Percentiles rank a stretch among this genome's conserved stretches.
Evolutionary conservation across 805 yeast genomes (phyloP).

Genomic region (Lipomyces japonicus): DNA sequence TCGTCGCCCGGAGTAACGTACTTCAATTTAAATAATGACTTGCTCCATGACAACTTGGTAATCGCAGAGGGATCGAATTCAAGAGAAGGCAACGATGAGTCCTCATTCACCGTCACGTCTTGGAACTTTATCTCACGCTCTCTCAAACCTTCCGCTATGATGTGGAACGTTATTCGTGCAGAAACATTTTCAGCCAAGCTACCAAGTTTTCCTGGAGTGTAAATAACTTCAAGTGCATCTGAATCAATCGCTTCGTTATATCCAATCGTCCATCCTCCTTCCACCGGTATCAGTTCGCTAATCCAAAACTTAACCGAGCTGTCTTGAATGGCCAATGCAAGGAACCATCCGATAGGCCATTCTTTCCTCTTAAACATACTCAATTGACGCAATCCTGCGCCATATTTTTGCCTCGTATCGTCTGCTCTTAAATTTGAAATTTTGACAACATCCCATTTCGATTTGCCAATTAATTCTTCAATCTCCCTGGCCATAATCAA

Average conservation of each 20-base stretch:
- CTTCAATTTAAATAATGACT: conserved; percentile 20
- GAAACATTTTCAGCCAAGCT: conserved; percentile 16
- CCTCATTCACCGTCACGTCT: neutral
- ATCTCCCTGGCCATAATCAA: conserved; percentile 24
- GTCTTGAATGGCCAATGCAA: conserved; percentile 20
- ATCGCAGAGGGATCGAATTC: conserved; percentile 17
- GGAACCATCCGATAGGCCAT: conserved; percentile 29
- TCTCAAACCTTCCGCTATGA: conserved; percentile 15
- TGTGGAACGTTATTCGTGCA: conserved; percentile 18
- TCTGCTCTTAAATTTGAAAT: conserved; percentile 23
- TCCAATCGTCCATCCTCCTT: conserved; percentile 26
- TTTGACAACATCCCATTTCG: conserved; percentile 27
- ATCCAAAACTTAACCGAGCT: conserved; percentile 15
- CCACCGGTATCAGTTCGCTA: conserved; percentile 20
- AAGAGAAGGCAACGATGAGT: conserved; percentile 7
- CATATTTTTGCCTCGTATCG: conserved; percentile 24
- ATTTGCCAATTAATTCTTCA: conserved; percentile 10
- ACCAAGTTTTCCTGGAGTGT: conserved; percentile 12
- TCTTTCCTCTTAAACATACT: conserved; percentile 15
- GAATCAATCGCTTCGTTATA: conserved; percentile 19
- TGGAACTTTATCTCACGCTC: conserved; percentile 17
- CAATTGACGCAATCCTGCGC: conserved; percentile 15
- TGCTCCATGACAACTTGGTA: conserved; percentile 22
- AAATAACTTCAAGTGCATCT: conserved; percentile 14
- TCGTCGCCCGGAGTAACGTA: conserved; percentile 3